Conservation (phyloP, 2,329 filamentous ascomycete species). For the Fusarium avenaceum region DNA sequence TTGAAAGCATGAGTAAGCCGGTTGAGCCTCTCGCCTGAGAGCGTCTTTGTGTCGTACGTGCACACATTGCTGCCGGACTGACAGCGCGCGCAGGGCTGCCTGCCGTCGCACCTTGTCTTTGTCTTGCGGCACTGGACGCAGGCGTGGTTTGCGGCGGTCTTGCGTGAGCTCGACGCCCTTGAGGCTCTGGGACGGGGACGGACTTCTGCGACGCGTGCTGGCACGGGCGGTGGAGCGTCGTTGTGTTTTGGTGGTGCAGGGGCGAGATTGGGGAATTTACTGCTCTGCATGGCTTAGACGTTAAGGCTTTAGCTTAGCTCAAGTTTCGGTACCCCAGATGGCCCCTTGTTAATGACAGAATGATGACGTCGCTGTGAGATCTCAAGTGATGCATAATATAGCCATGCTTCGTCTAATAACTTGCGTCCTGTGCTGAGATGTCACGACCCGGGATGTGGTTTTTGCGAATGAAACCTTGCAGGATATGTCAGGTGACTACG, state of each 20-base stretch:
- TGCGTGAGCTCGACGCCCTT: slow-evolving; percentile 6
- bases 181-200: neutral
- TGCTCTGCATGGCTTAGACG: slow-evolving; percentile 12
- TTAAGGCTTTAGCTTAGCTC: neutral
- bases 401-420: neutral
- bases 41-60: slow-evolving; percentile 17
- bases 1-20: slow-evolving; percentile 15
- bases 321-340: neutral
- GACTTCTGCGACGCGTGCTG: neutral
- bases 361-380: slow-evolving; percentile 34
- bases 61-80: slow-evolving; percentile 8
- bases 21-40: slow-evolving; percentile 30
- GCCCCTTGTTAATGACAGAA: no score
- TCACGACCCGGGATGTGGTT: neutral
- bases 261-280: slow-evolving; percentile 20
- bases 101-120: slow-evolving; percentile 32
- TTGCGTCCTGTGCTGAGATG: no score
- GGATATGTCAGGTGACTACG: slow-evolving; percentile 20
- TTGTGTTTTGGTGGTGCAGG: slow-evolving; percentile 12
- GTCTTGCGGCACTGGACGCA: slow-evolving; percentile 24
- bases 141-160: slow-evolving; percentile 16
- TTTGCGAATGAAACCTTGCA: neutral
- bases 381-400: neutral
- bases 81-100: slow-evolving; percentile 14
- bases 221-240: neutral